Evolutionary conservation across 192 early-diverging fungal species (phyloP).

Genomic region (Podila epigama): DNA sequence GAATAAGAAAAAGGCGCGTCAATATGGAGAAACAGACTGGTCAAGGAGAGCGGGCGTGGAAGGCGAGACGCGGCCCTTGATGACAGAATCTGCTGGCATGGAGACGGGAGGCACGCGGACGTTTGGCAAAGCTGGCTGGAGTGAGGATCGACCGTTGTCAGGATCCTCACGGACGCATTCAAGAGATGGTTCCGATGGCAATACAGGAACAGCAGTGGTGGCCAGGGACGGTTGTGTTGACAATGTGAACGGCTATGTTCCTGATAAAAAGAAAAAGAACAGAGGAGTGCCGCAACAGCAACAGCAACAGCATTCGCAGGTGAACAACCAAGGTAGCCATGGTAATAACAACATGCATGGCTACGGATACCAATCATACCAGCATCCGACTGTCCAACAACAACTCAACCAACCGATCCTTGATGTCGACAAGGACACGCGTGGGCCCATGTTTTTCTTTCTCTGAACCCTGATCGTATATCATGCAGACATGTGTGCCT

Average conservation of each 20-base stretch:
- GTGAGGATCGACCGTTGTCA: not conserved
- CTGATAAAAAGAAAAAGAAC: constrained; percentile 33
- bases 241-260: constrained; percentile 38
- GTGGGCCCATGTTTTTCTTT: constrained; percentile 49
- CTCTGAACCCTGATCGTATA: no score
- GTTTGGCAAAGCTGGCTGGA: constrained; percentile 43
- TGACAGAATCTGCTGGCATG: constrained; percentile 19
- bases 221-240: constrained; percentile 36
- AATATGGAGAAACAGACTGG: constrained; percentile 11
- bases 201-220: not conserved
- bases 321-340: not conserved
- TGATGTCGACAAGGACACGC: constrained; percentile 12
- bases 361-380: constrained; percentile 46
- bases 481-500: no score
- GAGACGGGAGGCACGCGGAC: no score
- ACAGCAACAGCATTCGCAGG: not conserved
- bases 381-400: constrained; percentile 7
- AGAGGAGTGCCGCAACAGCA: constrained; percentile 5
- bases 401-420: constrained; percentile 5
- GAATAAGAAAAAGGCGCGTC: constrained; percentile 30
- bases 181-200: not conserved
- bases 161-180: not conserved
- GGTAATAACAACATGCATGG: constrained; percentile 24
- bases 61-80: constrained; percentile 17
- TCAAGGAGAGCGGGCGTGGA: constrained; percentile 4